phyloP scores from a whole-genome alignment of 169 alveolate species.

The Toxoplasma gondii region DNA sequence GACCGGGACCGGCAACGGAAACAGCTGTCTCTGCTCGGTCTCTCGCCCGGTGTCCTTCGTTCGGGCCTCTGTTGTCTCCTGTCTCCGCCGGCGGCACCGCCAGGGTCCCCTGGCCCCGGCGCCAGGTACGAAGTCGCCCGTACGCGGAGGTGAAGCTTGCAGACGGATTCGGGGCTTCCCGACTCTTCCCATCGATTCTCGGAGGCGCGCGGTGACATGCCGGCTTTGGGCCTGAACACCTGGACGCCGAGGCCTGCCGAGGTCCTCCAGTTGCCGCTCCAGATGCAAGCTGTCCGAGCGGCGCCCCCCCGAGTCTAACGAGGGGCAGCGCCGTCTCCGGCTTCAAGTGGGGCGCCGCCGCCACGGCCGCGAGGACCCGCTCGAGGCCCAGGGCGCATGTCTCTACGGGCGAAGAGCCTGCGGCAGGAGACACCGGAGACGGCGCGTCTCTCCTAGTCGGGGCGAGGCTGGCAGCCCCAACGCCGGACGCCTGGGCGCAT shows the following conservation, averaged over 20 bases:
- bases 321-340: background rate
- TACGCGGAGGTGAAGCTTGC: background rate
- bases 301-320: background rate
- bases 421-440: too few species aligned
- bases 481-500: too few species aligned
- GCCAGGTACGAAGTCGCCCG: background rate
- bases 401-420: background rate
- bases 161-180: too few species aligned
- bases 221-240: background rate
- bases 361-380: background rate
- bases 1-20: too few species aligned
- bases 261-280: background rate
- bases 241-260: background rate
- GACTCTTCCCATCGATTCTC: too few species aligned
- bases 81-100: background rate
- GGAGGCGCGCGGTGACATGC: too few species aligned
- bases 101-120: background rate
- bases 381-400: background rate
- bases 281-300: background rate
- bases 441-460: too few species aligned
- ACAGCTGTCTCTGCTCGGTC: background rate
- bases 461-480: too few species aligned
- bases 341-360: background rate
- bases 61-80: background rate
- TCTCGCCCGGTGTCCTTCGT: background rate